Base-by-base conservation (phyloP, 1,284 basidiomycete species). In the Puccinia coronata region DNA sequence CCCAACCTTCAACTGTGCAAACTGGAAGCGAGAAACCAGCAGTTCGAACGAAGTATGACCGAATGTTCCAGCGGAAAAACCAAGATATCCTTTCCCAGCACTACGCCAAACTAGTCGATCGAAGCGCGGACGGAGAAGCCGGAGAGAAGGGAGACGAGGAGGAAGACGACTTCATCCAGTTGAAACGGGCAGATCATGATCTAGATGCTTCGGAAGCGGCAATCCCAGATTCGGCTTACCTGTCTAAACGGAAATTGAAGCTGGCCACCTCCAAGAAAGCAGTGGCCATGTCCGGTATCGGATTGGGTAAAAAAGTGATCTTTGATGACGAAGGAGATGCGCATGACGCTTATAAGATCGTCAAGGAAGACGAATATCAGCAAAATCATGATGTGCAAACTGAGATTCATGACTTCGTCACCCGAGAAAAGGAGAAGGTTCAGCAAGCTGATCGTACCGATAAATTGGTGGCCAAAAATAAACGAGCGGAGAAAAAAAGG, bases 1-100 rank as follows among this genome's bases (percentile, higher is more conserved):
- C 20, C 12, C 51, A 49, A 47, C 53, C 20, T 36, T 82, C 61
- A 28, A 82, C 59, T 36, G 69, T 78, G 25, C 81, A 82, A 77
- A 18, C 23, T 23, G 31, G 18, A 47, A 5, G 85, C 78, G 82
- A 84, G 31, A 80, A 34, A 28, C 82, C 84, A 76, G 84, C 84
- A 31, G 92, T 95, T 0, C 90, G 93, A 80, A 98, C 97, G 5
- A 98, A 97, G 87, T 98, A 98, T 86, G 97, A 99, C 86, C 91
- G 95, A 75, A 98, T 99, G 94, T 99, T 99, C 85, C 93, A 93
- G 85, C 91, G 96, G 82, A 96, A 94, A 87, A 98, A 98, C 86
- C 96, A 98, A 87, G 92, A 91, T 83, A 92, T 98, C 75, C 90
- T 98, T 25, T 95, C 95, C 0, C 90, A 92, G 83, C 96, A 98